These are phyloP conservation scores for Neofusicoccum umdonicola DNA, from an alignment of 2,329 filamentous ascomycete genomes.

Conservation along the genomic window DNA sequence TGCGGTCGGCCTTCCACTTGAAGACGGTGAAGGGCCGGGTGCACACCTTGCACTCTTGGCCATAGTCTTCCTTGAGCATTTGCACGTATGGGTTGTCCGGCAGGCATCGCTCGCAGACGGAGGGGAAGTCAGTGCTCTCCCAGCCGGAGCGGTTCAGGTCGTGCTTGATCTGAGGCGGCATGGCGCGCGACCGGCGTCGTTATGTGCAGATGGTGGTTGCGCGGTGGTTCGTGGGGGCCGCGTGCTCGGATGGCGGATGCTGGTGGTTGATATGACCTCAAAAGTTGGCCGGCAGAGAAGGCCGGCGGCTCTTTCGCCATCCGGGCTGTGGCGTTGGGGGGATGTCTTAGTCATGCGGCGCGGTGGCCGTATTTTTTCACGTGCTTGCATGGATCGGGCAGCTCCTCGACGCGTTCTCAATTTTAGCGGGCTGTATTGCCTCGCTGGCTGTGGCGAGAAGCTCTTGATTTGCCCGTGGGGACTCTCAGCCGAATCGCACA, in stretches of 20 bases:
- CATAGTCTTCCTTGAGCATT: slow-evolving; percentile 97
- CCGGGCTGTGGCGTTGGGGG: neutral
- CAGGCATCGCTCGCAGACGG: slow-evolving; percentile 86
- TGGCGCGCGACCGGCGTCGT: slow-evolving; percentile 33
- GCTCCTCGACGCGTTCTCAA: neutral
- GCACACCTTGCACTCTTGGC: slow-evolving; percentile 81
- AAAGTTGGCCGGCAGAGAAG: neutral
- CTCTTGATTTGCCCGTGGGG: neutral
- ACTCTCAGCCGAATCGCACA: neutral
- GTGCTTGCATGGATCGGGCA: neutral
- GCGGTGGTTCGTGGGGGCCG: neutral
- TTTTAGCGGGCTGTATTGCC: neutral
- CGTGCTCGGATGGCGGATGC: slow-evolving; percentile 11
- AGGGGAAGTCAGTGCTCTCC: slow-evolving; percentile 90
- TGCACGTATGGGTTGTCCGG: slow-evolving; percentile 97
- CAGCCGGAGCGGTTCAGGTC: slow-evolving; percentile 93
- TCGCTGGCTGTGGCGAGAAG: too few species aligned
- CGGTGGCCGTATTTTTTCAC: neutral
- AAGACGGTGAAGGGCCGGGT: slow-evolving; percentile 96
- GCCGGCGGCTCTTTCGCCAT: slow-evolving; percentile 12
- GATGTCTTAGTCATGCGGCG: neutral
- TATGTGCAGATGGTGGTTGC: neutral
- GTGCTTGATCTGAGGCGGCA: slow-evolving; percentile 93
- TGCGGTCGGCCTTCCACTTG: slow-evolving; percentile 89
- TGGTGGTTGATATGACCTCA: slow-evolving; percentile 6